These are phyloP conservation scores for Leptosphaerulina australis DNA, from an alignment of 2,329 filamentous ascomycete species.

Conservation along the genomic window DNA sequence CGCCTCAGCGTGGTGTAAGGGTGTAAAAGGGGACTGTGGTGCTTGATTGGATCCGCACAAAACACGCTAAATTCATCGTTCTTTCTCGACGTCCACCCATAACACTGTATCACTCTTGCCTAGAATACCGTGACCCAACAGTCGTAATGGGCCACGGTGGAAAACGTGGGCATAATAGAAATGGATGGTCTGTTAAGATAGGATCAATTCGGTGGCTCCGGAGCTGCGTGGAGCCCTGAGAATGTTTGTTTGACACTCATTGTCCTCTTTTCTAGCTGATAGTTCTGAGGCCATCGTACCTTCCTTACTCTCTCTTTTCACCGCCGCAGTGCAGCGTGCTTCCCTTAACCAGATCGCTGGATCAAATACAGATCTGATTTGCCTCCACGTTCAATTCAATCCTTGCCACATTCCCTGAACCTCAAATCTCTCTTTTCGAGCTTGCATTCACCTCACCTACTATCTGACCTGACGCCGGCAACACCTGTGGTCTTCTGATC, in stretches of 20 bases:
- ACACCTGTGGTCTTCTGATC: neutral
- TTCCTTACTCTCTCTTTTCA: constrained; percentile 22
- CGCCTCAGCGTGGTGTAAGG: constrained; percentile 21
- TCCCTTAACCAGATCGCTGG: constrained; percentile 13
- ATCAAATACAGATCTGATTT: constrained; percentile 10
- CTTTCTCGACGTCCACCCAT: constrained; percentile 39
- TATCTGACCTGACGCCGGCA: neutral
- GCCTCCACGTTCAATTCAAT: constrained; percentile 18
- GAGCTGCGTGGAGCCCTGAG: constrained; percentile 15
- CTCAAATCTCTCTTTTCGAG: neutral
- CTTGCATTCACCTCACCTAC: neutral
- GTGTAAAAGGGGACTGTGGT: constrained; percentile 20
- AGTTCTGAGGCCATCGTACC: constrained; percentile 24
- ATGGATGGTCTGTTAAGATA: constrained; percentile 25
- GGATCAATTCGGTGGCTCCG: constrained; percentile 15
- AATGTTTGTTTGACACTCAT: constrained; percentile 23
- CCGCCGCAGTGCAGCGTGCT: constrained; percentile 16
- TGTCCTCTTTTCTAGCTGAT: constrained; percentile 20
- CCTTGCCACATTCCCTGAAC: constrained; percentile 5
- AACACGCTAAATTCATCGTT: constrained; percentile 30
- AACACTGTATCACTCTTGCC: constrained; percentile 31
- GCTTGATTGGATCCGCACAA: constrained; percentile 30
- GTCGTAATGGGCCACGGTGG: constrained; percentile 31
- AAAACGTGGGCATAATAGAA: constrained; percentile 10
- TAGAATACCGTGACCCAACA: constrained; percentile 25